phyloP scores from a whole-genome alignment of 2,329 filamentous ascomycete genomes.

The Tolypocladium ovalisporum region DNA sequence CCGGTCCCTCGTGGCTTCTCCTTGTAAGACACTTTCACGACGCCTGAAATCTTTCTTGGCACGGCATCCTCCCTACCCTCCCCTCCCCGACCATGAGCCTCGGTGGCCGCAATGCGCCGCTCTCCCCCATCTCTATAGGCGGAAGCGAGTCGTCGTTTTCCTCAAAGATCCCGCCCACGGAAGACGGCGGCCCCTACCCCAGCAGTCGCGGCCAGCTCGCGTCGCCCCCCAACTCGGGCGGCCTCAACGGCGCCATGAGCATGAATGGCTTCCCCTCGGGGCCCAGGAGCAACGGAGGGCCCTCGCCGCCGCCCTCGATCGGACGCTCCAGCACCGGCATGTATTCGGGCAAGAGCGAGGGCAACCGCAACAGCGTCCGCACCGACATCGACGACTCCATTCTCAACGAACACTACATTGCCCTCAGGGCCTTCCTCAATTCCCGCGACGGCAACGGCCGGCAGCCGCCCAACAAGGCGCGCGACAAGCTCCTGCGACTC shows the following conservation, averaged over 20 bases:
- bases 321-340: slow-evolving; percentile 69
- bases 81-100: slow-evolving; percentile 44
- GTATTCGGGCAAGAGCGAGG: slow-evolving; percentile 57
- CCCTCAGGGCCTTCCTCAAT: slow-evolving; percentile 69
- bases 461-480: slow-evolving; percentile 73
- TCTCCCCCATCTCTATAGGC: slow-evolving; percentile 74
- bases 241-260: slow-evolving; percentile 41
- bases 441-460: slow-evolving; percentile 65
- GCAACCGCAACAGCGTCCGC: slow-evolving; percentile 44
- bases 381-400: slow-evolving; percentile 52
- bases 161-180: slow-evolving; percentile 47
- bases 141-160: slow-evolving; percentile 74
- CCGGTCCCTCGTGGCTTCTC: neutral
- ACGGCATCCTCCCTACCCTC: slow-evolving; percentile 9
- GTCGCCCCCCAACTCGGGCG: slow-evolving; percentile 60
- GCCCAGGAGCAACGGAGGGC: slow-evolving; percentile 46
- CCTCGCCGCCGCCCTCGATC: slow-evolving; percentile 83
- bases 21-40: neutral
- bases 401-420: slow-evolving; percentile 69
- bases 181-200: slow-evolving; percentile 37
- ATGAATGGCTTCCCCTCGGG: slow-evolving; percentile 51
- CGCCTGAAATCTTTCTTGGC: slow-evolving; percentile 10
- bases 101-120: slow-evolving; percentile 58
- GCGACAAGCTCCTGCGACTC: slow-evolving; percentile 85
- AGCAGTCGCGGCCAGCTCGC: slow-evolving; percentile 48